Conservation (phyloP, 1,284 basidiomycete species). For the Inonotus obliquus region DNA sequence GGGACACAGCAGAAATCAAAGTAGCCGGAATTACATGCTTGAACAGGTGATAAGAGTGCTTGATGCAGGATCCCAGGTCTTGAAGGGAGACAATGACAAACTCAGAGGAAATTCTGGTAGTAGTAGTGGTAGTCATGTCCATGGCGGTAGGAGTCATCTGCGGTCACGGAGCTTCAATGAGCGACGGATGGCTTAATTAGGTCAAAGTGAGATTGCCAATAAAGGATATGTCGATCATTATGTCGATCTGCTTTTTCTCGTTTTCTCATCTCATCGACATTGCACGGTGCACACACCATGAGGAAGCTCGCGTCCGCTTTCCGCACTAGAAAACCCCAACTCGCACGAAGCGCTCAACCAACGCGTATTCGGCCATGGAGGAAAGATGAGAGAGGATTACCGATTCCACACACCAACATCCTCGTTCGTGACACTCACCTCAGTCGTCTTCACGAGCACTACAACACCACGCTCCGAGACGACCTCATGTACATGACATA, state of each 20-base stretch:
- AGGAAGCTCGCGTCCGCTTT: conserved; percentile 6
- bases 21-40: conserved; percentile 9
- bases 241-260: not conserved
- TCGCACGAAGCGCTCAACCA: not conserved
- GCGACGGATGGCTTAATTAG: not conserved
- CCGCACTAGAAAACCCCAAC: not conserved
- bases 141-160: not conserved
- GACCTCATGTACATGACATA: conserved; percentile 97
- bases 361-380: conserved; percentile 19
- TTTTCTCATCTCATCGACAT: not conserved
- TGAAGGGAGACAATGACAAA: not conserved
- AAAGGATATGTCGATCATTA: conserved; percentile 1
- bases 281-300: not conserved
- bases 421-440: conserved; percentile 68
- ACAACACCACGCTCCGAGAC: conserved; percentile 76
- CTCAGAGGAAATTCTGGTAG: not conserved
- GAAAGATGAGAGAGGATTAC: conserved; percentile 49
- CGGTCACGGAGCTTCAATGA: not conserved
- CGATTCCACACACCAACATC: conserved; percentile 60
- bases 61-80: conserved; percentile 10
- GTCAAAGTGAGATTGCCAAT: not conserved
- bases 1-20: conserved; percentile 5
- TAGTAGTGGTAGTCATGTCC: not conserved
- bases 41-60: conserved; percentile 7
- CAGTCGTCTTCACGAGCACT: conserved; percentile 82